Evolutionary conservation across 768 basidiomycete genomes (phyloP), one percentile per base, ranked within the genome.

Genomic region (Rhodotorula paludigena): DNA sequence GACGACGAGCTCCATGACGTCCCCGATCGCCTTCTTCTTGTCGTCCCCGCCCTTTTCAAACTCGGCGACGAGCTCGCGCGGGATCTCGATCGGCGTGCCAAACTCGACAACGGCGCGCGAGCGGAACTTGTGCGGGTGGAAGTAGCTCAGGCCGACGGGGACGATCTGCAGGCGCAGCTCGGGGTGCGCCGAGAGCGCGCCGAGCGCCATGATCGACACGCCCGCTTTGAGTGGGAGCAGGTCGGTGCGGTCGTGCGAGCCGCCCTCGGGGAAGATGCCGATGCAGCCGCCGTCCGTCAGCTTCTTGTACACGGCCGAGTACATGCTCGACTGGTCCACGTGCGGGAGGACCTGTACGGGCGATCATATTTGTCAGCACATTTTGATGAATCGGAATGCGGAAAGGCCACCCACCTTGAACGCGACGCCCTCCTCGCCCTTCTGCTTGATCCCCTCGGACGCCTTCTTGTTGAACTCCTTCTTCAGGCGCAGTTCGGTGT

Each of bases 191-290:
- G 90, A 90, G 91, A 98, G 94, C 9, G 96, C 93, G 33, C 96
- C 96, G 15, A 99, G 83, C 32, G 96, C 93, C 93, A 99, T 98
- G 74, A 98, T 85, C 3, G 92, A 89, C 42, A 98, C 93, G 9
- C 96, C 96, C 36, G 96, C 96, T 80, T 99, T 99, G 47, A 99
- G 83, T 4, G 96, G 96, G 28, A 98, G 84, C 57, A 98, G 83
- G 78, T 98, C 92, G 15, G 90, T 93, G 47, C 96, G 87, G 79
- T 99, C 96, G 78, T 99, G 96, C 65, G 93, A 97, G 63, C 96
- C 96, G 73, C 96, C 94, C 87, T 98, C 96, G 45, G 96, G 96
- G 77, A 98, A 98, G 71, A 99, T 97, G 53, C 96, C 93, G 68
- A 99, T 93, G 71, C 87, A 86, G 21, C 91, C 91, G 15, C 90